These are phyloP conservation scores for Phyllosticta citriasiana DNA, from an alignment of 2,329 filamentous ascomycete genomes.

Conservation along the genomic window DNA sequence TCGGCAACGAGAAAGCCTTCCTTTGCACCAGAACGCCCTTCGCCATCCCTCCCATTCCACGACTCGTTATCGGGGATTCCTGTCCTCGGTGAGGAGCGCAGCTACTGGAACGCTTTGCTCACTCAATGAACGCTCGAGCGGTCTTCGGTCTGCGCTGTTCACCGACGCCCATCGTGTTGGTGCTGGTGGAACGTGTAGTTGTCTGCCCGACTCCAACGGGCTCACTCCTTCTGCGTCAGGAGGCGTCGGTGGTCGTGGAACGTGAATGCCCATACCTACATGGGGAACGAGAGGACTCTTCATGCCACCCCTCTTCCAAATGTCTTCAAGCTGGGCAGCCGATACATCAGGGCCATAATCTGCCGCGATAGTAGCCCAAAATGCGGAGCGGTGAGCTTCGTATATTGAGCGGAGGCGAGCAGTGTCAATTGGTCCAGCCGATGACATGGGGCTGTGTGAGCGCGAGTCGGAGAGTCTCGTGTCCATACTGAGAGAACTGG, in stretches of 20 bases:
- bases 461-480: not conserved
- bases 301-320: conserved; percentile 40
- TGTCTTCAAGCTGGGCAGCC: conserved; percentile 56
- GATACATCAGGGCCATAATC: conserved; percentile 59
- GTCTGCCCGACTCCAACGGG: not conserved
- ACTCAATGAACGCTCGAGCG: not conserved
- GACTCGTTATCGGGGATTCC: conserved; percentile 1
- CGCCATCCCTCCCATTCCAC: not conserved
- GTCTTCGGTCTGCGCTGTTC: not conserved
- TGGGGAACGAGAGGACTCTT: conserved; percentile 5
- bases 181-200: not conserved
- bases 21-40: not conserved
- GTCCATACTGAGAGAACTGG: conserved; percentile 26
- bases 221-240: not conserved
- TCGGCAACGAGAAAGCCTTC: not conserved
- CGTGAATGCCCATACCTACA: conserved; percentile 2
- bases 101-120: conserved; percentile 6
- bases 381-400: conserved; percentile 56
- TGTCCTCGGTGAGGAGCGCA: conserved; percentile 7
- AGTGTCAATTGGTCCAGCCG: conserved; percentile 48
- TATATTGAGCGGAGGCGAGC: conserved; percentile 61
- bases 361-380: conserved; percentile 62
- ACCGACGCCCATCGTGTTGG: conserved; percentile 1
- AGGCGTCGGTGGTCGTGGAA: conserved; percentile 6
- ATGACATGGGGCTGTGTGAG: conserved; percentile 23